These are phyloP conservation scores for Termitomyces sp. DNA, from an alignment of 768 basidiomycete species.

Conservation along the genomic window DNA sequence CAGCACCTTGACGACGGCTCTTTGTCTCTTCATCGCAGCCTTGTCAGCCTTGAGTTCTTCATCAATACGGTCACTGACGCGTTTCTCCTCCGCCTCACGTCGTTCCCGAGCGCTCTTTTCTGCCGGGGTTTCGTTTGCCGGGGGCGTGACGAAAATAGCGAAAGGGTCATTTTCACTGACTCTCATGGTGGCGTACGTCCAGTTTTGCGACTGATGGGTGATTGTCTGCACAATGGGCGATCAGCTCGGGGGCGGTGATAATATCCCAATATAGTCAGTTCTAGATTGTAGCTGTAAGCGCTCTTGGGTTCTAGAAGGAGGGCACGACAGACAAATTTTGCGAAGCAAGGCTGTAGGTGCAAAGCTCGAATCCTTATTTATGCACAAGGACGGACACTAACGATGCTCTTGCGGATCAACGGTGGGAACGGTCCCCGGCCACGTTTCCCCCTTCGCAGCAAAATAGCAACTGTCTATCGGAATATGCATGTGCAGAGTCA, in stretches of 20 bases:
- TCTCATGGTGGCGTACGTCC: constrained; percentile 12
- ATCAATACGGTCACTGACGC: constrained; percentile 55
- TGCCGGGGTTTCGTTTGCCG: constrained; percentile 46
- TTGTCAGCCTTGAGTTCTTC: constrained; percentile 45
- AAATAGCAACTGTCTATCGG: background rate
- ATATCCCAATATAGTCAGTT: background rate
- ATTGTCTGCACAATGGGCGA: background rate
- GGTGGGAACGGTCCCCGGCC: background rate
- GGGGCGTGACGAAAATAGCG: constrained; percentile 48
- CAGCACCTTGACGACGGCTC: constrained; percentile 42
- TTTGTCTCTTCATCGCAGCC: constrained; percentile 36
- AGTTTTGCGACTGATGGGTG: background rate
- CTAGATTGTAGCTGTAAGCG: background rate
- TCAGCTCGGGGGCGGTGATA: background rate
- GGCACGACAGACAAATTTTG: background rate
- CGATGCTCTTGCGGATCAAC: background rate
- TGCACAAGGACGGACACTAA: background rate
- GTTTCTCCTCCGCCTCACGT: constrained; percentile 52
- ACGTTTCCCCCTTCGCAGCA: background rate
- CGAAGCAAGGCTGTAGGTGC: too few relatives aligned
- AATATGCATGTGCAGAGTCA: background rate
- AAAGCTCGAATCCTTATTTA: too few relatives aligned
- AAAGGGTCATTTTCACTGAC: constrained; percentile 46
- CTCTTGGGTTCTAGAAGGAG: background rate
- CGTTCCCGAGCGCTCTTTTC: constrained; percentile 38